Evolutionary conservation across 2,329 filamentous ascomycete genomes (phyloP), one percentile per base, ranked within the genome.

Genomic region (Cercospora sp.): DNA sequence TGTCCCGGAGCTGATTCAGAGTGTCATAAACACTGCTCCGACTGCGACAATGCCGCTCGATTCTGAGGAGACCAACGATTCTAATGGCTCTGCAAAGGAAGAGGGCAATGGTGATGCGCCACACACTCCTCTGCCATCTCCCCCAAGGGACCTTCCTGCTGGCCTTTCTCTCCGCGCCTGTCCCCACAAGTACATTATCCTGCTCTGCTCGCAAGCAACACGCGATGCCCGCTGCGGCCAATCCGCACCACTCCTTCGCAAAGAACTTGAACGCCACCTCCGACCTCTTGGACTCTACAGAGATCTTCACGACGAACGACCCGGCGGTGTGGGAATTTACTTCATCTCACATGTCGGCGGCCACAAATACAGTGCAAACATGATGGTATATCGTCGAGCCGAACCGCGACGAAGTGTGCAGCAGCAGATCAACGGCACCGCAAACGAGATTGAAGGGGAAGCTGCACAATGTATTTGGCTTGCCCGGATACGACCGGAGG

Each of bases 331-430:
- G 5, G 94, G 93, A 0, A 92, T 99, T 72, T 97, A 97, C 82
- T 98, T 97, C 78, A 96, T 98, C 77, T 94, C 89, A 73, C 95
- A 99, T 77, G 93, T 97, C 2, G 95, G 95, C 30, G 95, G 95
- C 0, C 95, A 99, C 83, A 97, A 97, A 82, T 98, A 97, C 81
- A 89, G 90, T 58, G 95, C 95, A 30, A 99, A 99, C 76, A 88
- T 98, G 74, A 91, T 99, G 83, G 85, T 99, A 1, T 98, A 99
- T 79, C 87, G 95, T 9, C 85, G 86, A 18, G 83, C 85, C 7
- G 80, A 77, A 37, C 65, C 68, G 6, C 57, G 70, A 40, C 69
- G 72, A 53, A 73, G 66, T 78, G 70, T 73, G 53, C 66, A 68
- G 62, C 66, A 73, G 64, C 73, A 74, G 65, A 73, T 71, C 58